These are phyloP conservation scores for Kazachstania taianensis DNA, from an alignment of 805 yeast species.

Conservation along the genomic window DNA sequence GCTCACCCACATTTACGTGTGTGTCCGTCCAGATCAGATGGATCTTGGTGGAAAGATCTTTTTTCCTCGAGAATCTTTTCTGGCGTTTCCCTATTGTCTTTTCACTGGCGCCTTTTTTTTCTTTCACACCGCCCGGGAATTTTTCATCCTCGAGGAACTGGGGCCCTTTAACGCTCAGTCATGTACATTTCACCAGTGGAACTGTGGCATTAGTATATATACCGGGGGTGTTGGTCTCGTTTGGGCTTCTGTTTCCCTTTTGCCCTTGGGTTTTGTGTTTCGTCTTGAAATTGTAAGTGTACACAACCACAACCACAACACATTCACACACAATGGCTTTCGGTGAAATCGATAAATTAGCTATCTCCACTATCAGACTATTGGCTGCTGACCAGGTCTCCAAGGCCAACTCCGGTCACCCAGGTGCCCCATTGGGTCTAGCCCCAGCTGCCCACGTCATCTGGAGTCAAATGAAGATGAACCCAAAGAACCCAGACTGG, in stretches of 20 bases:
- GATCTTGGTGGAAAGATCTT: not conserved
- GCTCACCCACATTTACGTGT: no score
- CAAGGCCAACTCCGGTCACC: slow-evolving; percentile 93
- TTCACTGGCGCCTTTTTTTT: not conserved
- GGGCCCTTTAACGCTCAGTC: no score
- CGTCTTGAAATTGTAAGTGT: not conserved
- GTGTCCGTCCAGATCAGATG: no score
- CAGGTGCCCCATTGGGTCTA: slow-evolving; percentile 98
- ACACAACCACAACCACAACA: not conserved
- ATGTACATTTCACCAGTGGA: no score
- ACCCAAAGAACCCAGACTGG: slow-evolving; percentile 90
- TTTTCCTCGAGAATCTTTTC: not conserved
- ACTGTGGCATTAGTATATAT: no score
- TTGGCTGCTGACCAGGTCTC: slow-evolving; percentile 81
- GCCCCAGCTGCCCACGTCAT: slow-evolving; percentile 92
- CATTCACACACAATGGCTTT: slow-evolving; percentile 21
- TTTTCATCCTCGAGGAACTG: no score
- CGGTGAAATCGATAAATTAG: slow-evolving; percentile 57
- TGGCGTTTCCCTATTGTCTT: not conserved
- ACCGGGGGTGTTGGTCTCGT: not conserved
- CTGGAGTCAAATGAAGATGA: slow-evolving; percentile 71
- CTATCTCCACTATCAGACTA: slow-evolving; percentile 81
- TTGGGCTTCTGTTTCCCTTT: not conserved
- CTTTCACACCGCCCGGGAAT: no score
- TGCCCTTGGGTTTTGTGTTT: not conserved